Evolutionary conservation across 2,329 filamentous ascomycete genomes (phyloP).

Genomic region (Aureobasidium lini): DNA sequence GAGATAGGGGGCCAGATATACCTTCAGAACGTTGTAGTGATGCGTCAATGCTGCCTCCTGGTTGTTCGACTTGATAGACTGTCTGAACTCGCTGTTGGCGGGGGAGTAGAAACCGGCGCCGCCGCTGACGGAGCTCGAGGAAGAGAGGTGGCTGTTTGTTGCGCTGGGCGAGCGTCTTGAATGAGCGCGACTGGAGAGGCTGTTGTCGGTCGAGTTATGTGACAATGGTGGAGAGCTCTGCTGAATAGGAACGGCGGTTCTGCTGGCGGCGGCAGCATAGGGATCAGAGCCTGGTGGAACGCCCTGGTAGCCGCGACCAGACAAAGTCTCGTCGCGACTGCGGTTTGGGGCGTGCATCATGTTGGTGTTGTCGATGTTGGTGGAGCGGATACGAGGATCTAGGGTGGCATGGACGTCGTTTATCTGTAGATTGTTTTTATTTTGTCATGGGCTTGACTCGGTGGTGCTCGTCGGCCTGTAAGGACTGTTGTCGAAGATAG

Average conservation of each 20-base stretch:
- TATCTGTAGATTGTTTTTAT: conserved; percentile 5
- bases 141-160: conserved; percentile 57
- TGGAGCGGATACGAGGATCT: conserved; percentile 9
- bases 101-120: conserved; percentile 59
- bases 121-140: conserved; percentile 81
- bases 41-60: conserved; percentile 63
- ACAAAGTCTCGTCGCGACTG: conserved; percentile 3
- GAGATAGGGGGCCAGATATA: conserved; percentile 62
- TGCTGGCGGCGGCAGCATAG: conserved; percentile 17
- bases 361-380: neutral
- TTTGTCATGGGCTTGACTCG: conserved; percentile 5
- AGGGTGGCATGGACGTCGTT: conserved; percentile 12
- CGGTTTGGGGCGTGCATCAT: conserved; percentile 11
- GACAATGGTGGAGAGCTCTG: conserved; percentile 28
- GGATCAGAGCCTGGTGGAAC: conserved; percentile 33
- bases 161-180: conserved; percentile 21
- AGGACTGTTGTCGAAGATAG: neutral
- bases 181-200: conserved; percentile 14
- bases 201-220: conserved; percentile 30
- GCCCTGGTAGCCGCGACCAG: conserved; percentile 44
- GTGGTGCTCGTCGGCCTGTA: neutral
- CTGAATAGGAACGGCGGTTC: conserved; percentile 21
- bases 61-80: neutral
- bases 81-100: conserved; percentile 38
- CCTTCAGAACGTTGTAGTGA: conserved; percentile 74